phyloP scores from a whole-genome alignment of 1,284 basidiomycete genomes.

The Malassezia vespertilionis region DNA sequence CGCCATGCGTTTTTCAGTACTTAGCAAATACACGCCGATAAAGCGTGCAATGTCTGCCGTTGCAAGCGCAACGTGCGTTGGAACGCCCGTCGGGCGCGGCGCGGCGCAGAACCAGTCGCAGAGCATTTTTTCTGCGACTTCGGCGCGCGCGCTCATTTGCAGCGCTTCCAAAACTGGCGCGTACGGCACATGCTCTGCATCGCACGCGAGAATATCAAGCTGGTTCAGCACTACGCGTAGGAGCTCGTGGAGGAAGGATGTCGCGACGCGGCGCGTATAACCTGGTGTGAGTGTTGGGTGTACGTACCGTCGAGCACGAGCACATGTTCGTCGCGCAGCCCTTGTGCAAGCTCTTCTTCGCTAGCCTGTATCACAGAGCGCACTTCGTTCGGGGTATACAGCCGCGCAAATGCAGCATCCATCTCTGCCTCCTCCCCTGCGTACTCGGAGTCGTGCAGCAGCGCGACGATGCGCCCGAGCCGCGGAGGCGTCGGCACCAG shows the following conservation, averaged over 20 bases:
- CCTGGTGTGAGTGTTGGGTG: constrained; percentile 8
- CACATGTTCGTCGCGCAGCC: constrained; percentile 24
- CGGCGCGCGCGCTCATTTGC: constrained; percentile 6
- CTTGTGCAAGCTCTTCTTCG: constrained; percentile 26
- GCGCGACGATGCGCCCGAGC: constrained; percentile 25
- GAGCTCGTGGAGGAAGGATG: constrained; percentile 17
- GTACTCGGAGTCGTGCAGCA: constrained; percentile 28
- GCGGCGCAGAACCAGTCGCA: constrained; percentile 30
- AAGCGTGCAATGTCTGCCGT: constrained; percentile 16
- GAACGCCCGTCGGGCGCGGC: neutral
- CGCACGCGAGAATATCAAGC: constrained; percentile 29
- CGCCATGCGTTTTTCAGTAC: constrained; percentile 17
- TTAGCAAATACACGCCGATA: constrained; percentile 9
- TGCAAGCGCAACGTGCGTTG: constrained; percentile 21
- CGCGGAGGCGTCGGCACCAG: constrained; percentile 30
- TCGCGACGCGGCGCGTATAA: constrained; percentile 28
- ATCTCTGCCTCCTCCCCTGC: constrained; percentile 25
- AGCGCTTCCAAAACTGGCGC: constrained; percentile 22
- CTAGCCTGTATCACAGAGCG: constrained; percentile 39
- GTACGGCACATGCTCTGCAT: constrained; percentile 25
- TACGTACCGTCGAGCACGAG: constrained; percentile 31
- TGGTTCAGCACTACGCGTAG: constrained; percentile 29
- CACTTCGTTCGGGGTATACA: constrained; percentile 35
- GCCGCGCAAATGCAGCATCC: constrained; percentile 3
- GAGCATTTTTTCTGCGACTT: constrained; percentile 26